Percentiles rank a stretch among this genome's conserved stretches.
phyloP scores from a whole-genome alignment of 768 basidiomycete genomes.

The Mycena sanguinolenta region DNA sequence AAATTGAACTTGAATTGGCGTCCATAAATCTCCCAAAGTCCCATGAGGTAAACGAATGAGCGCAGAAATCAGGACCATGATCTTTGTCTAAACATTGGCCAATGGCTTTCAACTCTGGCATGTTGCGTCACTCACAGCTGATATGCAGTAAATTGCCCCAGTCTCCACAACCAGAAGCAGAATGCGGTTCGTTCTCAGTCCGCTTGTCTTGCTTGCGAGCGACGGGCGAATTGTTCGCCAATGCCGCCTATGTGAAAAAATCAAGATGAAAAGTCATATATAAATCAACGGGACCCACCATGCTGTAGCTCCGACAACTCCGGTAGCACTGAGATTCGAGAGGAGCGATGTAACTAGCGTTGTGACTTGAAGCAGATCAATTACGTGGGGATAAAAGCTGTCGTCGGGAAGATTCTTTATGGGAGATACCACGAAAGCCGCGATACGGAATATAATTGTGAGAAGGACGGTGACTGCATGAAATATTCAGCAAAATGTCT shows the following conservation, averaged over 20 bases:
- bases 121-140: conserved; percentile 14
- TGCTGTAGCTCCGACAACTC: conserved; percentile 27
- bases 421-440: conserved; percentile 10
- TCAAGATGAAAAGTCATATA: neutral
- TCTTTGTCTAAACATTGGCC: neutral
- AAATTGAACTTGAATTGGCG: conserved; percentile 21
- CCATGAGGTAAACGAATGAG: conserved; percentile 29
- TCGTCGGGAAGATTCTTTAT: conserved; percentile 12
- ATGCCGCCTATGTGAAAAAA: conserved; percentile 7
- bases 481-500: no score
- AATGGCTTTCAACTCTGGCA: neutral
- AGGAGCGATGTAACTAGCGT: conserved; percentile 27
- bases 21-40: conserved; percentile 25
- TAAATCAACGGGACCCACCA: conserved; percentile 5
- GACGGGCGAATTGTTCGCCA: conserved; percentile 8
- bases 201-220: conserved; percentile 7
- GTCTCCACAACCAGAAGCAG: conserved; percentile 27
- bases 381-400: neutral
- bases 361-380: conserved; percentile 24
- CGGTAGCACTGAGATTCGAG: conserved; percentile 35
- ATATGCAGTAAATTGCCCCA: conserved; percentile 26
- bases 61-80: conserved; percentile 3
- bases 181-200: conserved; percentile 20
- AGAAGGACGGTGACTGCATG: conserved; percentile 24
- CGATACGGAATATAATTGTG: conserved; percentile 25